These are phyloP conservation scores for Dorcoceras hygrometricum DNA, from an alignment of 257 asterid species.

Conservation along the genomic window DNA sequence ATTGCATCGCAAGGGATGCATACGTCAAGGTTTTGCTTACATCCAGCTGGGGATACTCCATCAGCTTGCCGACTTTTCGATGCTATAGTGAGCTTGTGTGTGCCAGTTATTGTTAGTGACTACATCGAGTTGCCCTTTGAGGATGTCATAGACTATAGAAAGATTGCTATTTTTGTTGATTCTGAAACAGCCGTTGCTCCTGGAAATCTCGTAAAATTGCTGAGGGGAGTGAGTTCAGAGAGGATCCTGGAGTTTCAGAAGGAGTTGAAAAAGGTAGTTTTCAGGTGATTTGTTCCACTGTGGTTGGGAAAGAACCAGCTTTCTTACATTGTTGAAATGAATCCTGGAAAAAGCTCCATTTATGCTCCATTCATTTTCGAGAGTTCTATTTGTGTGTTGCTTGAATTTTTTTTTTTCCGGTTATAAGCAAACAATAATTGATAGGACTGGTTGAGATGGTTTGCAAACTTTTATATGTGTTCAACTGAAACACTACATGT, in stretches of 20 bases:
- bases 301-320: conserved; percentile 8
- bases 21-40: conserved; percentile 81
- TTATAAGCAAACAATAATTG: conserved; percentile 3
- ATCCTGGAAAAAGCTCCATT: background rate
- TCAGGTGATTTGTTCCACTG: conserved; percentile 6
- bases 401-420: background rate
- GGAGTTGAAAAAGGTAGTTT: conserved; percentile 68
- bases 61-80: conserved; percentile 98
- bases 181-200: conserved; percentile 66
- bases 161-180: conserved; percentile 77
- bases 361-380: background rate
- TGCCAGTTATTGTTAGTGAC: conserved; percentile 93
- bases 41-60: conserved; percentile 99
- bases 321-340: background rate
- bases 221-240: conserved; percentile 49
- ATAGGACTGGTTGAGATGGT: conserved; percentile 5
- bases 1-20: conserved; percentile 94
- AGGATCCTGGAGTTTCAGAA: conserved; percentile 72
- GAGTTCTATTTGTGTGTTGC: background rate
- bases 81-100: conserved; percentile 91
- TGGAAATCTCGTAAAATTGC: conserved; percentile 69
- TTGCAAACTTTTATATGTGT: background rate
- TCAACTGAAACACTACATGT: background rate
- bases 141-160: conserved; percentile 85
- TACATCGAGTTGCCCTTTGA: conserved; percentile 92